Evolutionary conservation across 768 basidiomycete species (phyloP), one percentile per base, ranked within the genome.

Genomic region (Rhodotorula toruloides): DNA sequence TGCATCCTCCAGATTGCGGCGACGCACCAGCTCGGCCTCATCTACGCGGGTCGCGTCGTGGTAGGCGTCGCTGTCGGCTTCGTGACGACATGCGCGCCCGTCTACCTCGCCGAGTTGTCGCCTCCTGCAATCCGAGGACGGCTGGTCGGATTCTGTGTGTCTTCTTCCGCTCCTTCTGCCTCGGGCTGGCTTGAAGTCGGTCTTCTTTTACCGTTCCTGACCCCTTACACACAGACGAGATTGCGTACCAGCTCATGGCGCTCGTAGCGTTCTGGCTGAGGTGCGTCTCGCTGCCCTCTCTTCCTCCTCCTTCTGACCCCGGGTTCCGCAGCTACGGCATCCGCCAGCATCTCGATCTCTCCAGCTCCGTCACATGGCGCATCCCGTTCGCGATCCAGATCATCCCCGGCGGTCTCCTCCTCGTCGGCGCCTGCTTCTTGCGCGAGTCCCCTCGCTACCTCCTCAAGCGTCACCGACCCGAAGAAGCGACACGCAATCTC

Each of bases 311-410:
- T 17, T 43, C 16, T 22, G 42, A 17, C 40, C 40, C 40, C 42
- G 10, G 9, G 17, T 8, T 17, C 16, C 22, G 42, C 42, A 40
- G 54, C n/a, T 42, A 22, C n/a, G n/a, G n/a, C n/a, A n/a, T n/a
- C n/a, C n/a, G n/a, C n/a, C n/a, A 55, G 56, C 56, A 66, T 74
- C 32, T 59, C 62, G 36, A 48, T 59, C 31, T 65, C 70, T 67
- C n/a, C n/a, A 21, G 4, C 17, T 22, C 36, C 36, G 57, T 67
- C 55, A 49, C 61, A 6, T 78, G 71, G 67, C 43, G 71, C 17
- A 77, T 78, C 32, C 74, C 76, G 1, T 73, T 77, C 53, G 75
- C 74, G 7, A 64, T 78, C 31, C 77, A 78, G 61, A 64, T 71
- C 58, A 58, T 70, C 10, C 61, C 61, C 34, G 61, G 61, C n/a